Evolutionary conservation across 306 rosid genomes (phyloP), one percentile per base, ranked within the genome.

Genomic region (Quercus suber): DNA sequence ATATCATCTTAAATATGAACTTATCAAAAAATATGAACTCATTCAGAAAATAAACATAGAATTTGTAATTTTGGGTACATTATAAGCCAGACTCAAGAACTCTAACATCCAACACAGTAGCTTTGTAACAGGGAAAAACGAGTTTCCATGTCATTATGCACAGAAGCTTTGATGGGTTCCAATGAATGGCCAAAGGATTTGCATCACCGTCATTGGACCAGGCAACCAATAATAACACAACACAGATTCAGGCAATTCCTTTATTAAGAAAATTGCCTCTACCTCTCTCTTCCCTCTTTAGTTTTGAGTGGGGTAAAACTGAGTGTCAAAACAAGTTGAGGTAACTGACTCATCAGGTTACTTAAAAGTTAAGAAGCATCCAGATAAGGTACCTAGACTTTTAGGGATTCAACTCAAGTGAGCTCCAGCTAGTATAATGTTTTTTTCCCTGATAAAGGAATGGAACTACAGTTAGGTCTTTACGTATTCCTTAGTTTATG

Each of bases 311-410:
- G 23, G 31, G 73, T 19, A 12, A 21, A 11, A 45, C 57, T 15
- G 76, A 73, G 75, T 43, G 28, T 58, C 20, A 41, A 58, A 58
- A 57, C 41, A 75, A 49, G 58, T 58, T 55, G 73, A 67, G 33
- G 35, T 20, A 41, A 45, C 33, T 41, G 49, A 61, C 64, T 53
- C 78, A 18, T 71, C 30, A 81, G 12, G 57, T 77, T 49, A n/a
- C 35, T 56, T 59, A 61, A 60, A 83, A 59, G 64, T 35, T 23
- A 68, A 41, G n/a, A 23, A 41, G 27, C 55, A 68, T 30, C 73
- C 18, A 67, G 31, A 58, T 27, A n/a, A 45, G 31, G 73, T 20
- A 15, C 71, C 45, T 8, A 9, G 25, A 17, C 23, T 72, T 71
- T 3, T 7, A 57, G 53, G 33, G n/a, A 49, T 67, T 35, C 71